These are phyloP conservation scores for Tricholoma matsutake DNA, from an alignment of 768 basidiomycete genomes.

Conservation along the genomic window DNA sequence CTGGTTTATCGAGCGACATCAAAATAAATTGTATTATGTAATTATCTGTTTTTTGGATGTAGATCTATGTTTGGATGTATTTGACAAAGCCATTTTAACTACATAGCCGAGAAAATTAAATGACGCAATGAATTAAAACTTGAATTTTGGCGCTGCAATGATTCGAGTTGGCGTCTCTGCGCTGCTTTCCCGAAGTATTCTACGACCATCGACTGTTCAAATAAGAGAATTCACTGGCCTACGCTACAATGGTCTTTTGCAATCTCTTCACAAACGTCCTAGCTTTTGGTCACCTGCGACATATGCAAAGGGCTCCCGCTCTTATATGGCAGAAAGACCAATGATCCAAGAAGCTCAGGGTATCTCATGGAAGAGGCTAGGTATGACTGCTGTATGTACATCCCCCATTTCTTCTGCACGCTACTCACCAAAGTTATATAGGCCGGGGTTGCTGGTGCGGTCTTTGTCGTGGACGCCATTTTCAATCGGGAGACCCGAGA, in stretches of 20 bases:
- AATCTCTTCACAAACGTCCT: slow-evolving; percentile 23
- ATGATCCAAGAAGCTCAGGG: slow-evolving; percentile 29
- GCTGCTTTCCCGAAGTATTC: slow-evolving; percentile 6
- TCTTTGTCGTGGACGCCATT: slow-evolving; percentile 58
- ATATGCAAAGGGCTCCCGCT: slow-evolving; percentile 36
- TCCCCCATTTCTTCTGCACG: background rate
- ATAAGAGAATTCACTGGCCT: slow-evolving; percentile 23
- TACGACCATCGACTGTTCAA: slow-evolving; percentile 1
- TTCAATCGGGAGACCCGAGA: slow-evolving; percentile 82
- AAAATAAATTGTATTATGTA: no score
- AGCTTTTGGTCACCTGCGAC: slow-evolving; percentile 18
- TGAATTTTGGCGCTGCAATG: no score
- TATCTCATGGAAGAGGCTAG: slow-evolving; percentile 36
- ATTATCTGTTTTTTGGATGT: no score
- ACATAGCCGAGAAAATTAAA: background rate
- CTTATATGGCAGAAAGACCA: slow-evolving; percentile 45
- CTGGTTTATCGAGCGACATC: background rate
- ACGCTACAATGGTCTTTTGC: slow-evolving; percentile 26
- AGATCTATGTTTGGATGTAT: background rate
- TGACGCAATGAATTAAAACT: no score
- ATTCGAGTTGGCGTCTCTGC: slow-evolving; percentile 5
- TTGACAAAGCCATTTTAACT: background rate
- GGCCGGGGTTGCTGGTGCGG: slow-evolving; percentile 71
- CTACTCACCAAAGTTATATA: slow-evolving; percentile 21
- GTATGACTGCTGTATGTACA: slow-evolving; percentile 49